Conservation (phyloP, 768 basidiomycete genomes). For the Suillus subluteus region DNA sequence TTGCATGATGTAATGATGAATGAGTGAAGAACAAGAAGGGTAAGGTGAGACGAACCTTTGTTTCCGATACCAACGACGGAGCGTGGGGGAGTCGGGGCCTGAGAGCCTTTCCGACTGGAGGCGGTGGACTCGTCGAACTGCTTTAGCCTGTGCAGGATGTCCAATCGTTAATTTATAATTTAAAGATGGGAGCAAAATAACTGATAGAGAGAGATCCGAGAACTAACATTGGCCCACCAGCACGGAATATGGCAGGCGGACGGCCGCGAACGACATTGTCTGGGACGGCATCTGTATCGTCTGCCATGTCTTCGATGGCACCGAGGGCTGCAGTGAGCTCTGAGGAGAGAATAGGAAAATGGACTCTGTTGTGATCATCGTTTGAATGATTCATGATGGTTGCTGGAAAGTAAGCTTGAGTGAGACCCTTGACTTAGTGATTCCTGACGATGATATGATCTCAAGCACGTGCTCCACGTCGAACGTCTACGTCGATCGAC, state of each 20-base stretch:
- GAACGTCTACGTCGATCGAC: constrained; percentile 14
- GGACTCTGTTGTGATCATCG: constrained; percentile 21
- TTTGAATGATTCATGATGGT: constrained; percentile 11
- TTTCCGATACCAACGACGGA: constrained; percentile 89
- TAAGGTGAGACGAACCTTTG: constrained; percentile 59
- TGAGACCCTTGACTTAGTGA: not conserved
- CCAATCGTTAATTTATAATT: not conserved
- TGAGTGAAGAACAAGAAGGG: constrained; percentile 7
- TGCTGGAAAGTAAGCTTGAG: not conserved
- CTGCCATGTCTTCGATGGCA: constrained; percentile 32
- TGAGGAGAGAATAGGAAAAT: constrained; percentile 19
- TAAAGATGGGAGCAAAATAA: constrained; percentile 12
- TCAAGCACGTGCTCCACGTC: not conserved
- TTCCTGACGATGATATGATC: not conserved
- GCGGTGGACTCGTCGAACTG: constrained; percentile 77
- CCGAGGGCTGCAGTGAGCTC: constrained; percentile 18
- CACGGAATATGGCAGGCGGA: constrained; percentile 68
- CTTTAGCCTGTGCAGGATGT: constrained; percentile 58
- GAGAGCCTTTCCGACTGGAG: constrained; percentile 70
- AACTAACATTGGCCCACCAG: constrained; percentile 74
- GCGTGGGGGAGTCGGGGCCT: constrained; percentile 76
- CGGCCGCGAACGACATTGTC: constrained; percentile 20
- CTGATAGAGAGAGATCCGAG: not conserved
- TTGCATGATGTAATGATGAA: constrained; percentile 31
- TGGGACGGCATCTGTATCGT: constrained; percentile 14